Percentiles rank a stretch among this genome's conserved stretches.
Evolutionary conservation across 2,329 filamentous ascomycete genomes (phyloP).

Genomic region (Microsporum audouinii): DNA sequence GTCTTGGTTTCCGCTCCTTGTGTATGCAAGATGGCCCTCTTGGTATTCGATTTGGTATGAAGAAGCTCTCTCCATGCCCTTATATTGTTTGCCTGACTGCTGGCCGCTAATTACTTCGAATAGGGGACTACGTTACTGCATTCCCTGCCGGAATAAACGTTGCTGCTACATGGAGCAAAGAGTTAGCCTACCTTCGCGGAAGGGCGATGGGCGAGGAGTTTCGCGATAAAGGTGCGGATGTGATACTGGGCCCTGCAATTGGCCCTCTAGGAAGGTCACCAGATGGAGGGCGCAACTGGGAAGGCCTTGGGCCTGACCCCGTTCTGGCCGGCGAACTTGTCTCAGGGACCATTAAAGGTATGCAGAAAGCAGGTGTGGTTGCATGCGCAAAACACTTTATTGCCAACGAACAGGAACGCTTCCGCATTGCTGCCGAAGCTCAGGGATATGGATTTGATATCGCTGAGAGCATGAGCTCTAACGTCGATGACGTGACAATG

Average conservation of each 20-base stretch:
- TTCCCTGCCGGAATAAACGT: conserved; percentile 70
- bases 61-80: not conserved
- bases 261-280: conserved; percentile 59
- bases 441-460: conserved; percentile 51
- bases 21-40: conserved; percentile 81
- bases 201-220: conserved; percentile 65
- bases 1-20: conserved; percentile 53
- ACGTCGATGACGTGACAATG: conserved; percentile 53
- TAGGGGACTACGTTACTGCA: conserved; percentile 66
- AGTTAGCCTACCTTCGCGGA: conserved; percentile 57
- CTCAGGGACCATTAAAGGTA: conserved; percentile 62
- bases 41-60: conserved; percentile 56
- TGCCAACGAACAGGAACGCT: conserved; percentile 61
- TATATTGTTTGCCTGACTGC: not conserved
- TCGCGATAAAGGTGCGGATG: conserved; percentile 61
- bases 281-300: conserved; percentile 60
- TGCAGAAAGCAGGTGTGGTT: conserved; percentile 70
- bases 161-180: conserved; percentile 70
- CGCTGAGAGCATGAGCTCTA: conserved; percentile 48
- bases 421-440: conserved; percentile 53
- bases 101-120: conserved; percentile 8
- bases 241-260: conserved; percentile 65
- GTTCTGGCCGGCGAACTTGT: conserved; percentile 62
- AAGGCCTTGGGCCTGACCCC: conserved; percentile 58
- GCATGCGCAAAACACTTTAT: conserved; percentile 72